These are phyloP conservation scores for peach (Prunus persica) DNA, from an alignment of 306 rosid genomes.

Conservation along the genomic window Prunus_persica_NCBIv2 NC_034016.1:347501-348000, in stretches of 20 bases:
- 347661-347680: neutral
- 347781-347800: neutral
- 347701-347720: neutral
- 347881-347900: neutral
- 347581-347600: no score
- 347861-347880: neutral
- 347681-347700: neutral
- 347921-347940: neutral
- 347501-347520: neutral
- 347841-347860: neutral
- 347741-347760: neutral
- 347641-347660: neutral
- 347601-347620: no score
- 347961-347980: constrained; percentile 68
- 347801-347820: neutral
- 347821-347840: neutral
- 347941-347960: constrained; percentile 46
- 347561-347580: no score
- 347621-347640: neutral
- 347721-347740: neutral
- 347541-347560: no score
- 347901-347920: neutral
- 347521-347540: neutral
- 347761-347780: neutral
- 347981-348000: constrained; percentile 56